Evolutionary conservation across 106 monocot genomes (phyloP).

Genomic region (Dendrobium nobile): DNA sequence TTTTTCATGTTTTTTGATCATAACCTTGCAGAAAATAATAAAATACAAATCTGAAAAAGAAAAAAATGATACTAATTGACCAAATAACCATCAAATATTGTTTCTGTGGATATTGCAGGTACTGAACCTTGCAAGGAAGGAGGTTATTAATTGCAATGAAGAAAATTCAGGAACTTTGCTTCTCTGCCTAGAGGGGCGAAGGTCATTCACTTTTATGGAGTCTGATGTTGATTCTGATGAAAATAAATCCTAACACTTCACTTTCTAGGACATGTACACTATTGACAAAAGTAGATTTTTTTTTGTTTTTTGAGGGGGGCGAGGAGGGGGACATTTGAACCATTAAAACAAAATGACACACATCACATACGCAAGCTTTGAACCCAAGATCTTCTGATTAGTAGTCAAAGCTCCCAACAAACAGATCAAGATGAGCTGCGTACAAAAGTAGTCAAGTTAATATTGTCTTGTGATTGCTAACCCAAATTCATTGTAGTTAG

Average conservation of each 20-base stretch:
- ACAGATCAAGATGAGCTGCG: too few species aligned
- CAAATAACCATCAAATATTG: not conserved
- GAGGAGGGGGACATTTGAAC: too few species aligned
- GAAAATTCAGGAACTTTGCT: slow-evolving; percentile 78
- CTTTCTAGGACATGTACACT: not conserved
- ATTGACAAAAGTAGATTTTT: not conserved
- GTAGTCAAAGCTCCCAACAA: too few species aligned
- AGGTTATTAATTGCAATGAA: slow-evolving; percentile 67
- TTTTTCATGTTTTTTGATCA: not conserved
- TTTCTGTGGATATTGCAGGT: slow-evolving; percentile 36
- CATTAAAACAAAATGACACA: too few species aligned
- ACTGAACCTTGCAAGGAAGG: slow-evolving; percentile 39
- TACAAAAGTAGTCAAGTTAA: too few species aligned
- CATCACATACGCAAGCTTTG: too few species aligned
- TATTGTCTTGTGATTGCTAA: not conserved
- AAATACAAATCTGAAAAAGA: not conserved
- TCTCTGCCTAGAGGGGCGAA: slow-evolving; percentile 38
- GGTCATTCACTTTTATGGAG: slow-evolving; percentile 52
- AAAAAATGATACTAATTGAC: not conserved
- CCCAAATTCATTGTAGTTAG: not conserved
- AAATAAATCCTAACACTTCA: slow-evolving; percentile 1
- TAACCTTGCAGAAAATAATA: not conserved
- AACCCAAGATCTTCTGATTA: too few species aligned
- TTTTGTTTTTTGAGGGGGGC: too few species aligned
- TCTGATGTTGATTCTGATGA: slow-evolving; percentile 13